Evolutionary conservation across 1,284 basidiomycete species (phyloP).

Genomic region (Kalmanozyma brasiliensis): DNA sequence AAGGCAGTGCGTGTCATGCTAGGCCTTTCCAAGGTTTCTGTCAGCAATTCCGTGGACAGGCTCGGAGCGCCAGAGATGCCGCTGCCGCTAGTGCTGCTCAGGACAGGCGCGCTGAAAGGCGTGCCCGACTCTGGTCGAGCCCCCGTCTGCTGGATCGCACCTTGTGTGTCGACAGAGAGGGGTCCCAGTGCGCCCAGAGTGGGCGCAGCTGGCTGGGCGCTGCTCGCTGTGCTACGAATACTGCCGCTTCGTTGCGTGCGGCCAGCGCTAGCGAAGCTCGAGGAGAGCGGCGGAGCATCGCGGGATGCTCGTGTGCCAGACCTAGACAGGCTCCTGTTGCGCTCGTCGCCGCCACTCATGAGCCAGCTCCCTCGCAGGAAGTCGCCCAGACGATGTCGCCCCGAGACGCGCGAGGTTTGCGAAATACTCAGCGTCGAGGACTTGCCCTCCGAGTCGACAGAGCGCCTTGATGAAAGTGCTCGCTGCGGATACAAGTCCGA

Average conservation of each 20-base stretch:
- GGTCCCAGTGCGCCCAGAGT: neutral
- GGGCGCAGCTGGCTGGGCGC: conserved; percentile 1
- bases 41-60: conserved; percentile 33
- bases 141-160: conserved; percentile 29
- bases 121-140: conserved; percentile 25
- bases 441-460: conserved; percentile 33
- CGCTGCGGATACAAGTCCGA: conserved; percentile 22
- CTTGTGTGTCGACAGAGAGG: conserved; percentile 40
- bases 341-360: conserved; percentile 26
- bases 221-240: conserved; percentile 25
- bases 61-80: conserved; percentile 17
- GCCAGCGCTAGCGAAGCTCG: conserved; percentile 5
- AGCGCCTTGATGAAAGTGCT: conserved; percentile 25
- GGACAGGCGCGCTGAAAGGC: conserved; percentile 48
- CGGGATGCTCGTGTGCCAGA: conserved; percentile 40
- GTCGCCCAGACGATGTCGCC: conserved; percentile 47
- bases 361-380: conserved; percentile 46
- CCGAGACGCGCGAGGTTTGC: conserved; percentile 40
- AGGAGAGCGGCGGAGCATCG: conserved; percentile 17
- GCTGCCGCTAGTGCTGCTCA: conserved; percentile 21
- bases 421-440: conserved; percentile 45
- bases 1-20: conserved; percentile 28
- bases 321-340: conserved; percentile 28
- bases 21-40: conserved; percentile 15
- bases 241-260: conserved; percentile 20